Percentiles rank a stretch among this genome's conserved stretches.
Evolutionary conservation across 2,329 filamentous ascomycete species (phyloP).

Genomic region (Aulographum hederae): DNA sequence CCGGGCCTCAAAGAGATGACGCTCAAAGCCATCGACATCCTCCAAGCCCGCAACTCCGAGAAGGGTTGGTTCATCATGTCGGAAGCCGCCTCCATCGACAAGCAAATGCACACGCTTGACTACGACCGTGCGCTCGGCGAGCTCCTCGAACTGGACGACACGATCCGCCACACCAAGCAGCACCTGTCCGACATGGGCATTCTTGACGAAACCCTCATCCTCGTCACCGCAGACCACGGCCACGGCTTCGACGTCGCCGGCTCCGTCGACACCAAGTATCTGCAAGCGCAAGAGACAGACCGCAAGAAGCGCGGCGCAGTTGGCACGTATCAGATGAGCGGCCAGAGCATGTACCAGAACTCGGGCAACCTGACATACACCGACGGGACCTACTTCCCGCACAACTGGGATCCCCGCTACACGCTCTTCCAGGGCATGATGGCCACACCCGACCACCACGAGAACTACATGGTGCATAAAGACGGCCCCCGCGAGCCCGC

Average conservation of each 20-base stretch:
- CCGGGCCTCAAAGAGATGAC: constrained; percentile 84
- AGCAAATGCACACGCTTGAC: constrained; percentile 54
- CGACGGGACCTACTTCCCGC: constrained; percentile 59
- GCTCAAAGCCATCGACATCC: constrained; percentile 65
- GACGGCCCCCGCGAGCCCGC: constrained; percentile 45
- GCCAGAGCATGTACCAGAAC: constrained; percentile 57
- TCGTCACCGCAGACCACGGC: constrained; percentile 77
- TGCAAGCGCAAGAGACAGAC: constrained; percentile 43
- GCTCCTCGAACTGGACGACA: constrained; percentile 72
- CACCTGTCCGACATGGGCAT: constrained; percentile 48
- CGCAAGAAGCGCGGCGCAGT: constrained; percentile 60
- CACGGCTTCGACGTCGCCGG: constrained; percentile 82
- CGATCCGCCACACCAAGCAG: constrained; percentile 53
- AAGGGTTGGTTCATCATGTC: constrained; percentile 79
- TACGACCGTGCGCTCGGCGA: constrained; percentile 76
- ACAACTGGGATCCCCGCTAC: constrained; percentile 73
- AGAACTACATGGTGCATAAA: constrained; percentile 57
- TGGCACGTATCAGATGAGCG: constrained; percentile 55
- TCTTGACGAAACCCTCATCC: constrained; percentile 57
- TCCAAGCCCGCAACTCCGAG: constrained; percentile 44
- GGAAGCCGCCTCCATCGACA: constrained; percentile 65
- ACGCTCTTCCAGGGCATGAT: constrained; percentile 56
- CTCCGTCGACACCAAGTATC: constrained; percentile 62
- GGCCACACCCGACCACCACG: constrained; percentile 56
- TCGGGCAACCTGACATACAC: constrained; percentile 43